Evolutionary conservation across 2,329 filamentous ascomycete genomes (phyloP).

Genomic region (Chrysosporium keratinophilum): DNA sequence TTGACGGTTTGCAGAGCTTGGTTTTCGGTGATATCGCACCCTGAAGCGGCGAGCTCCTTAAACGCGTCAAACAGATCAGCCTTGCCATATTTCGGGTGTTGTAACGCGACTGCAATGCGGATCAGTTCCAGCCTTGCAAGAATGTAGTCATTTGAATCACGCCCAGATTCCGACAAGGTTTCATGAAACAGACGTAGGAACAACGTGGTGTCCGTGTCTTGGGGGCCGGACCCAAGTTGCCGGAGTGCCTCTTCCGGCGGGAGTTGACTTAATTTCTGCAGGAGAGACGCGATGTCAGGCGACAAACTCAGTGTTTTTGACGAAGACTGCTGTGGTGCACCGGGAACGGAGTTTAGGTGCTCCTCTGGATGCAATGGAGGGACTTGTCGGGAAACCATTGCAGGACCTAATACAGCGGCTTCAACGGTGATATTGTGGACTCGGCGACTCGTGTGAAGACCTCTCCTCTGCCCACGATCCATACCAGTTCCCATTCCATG

Average conservation of each 20-base stretch:
- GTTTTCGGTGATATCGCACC: constrained; percentile 27
- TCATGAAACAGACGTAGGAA: constrained; percentile 36
- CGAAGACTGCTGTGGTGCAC: background rate
- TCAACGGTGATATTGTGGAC: constrained; percentile 9
- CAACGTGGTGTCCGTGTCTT: constrained; percentile 32
- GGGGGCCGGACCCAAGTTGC: constrained; percentile 30
- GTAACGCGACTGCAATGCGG: constrained; percentile 29
- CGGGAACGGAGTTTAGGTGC: background rate
- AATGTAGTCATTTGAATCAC: constrained; percentile 24
- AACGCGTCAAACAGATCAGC: constrained; percentile 26
- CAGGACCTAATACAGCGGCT: background rate
- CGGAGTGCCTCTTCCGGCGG: constrained; percentile 24
- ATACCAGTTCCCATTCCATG: constrained; percentile 17
- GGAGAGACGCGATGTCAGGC: constrained; percentile 16
- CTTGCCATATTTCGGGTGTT: constrained; percentile 33
- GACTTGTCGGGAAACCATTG: background rate
- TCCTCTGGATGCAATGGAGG: background rate
- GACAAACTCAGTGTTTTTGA: constrained; percentile 1
- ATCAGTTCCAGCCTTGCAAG: constrained; percentile 27
- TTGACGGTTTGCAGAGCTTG: constrained; percentile 30
- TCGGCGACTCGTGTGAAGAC: constrained; percentile 12
- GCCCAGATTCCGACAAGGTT: constrained; percentile 23
- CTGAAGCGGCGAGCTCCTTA: constrained; percentile 26
- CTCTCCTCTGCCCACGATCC: constrained; percentile 19
- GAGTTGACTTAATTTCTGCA: constrained; percentile 24